phyloP scores from a whole-genome alignment of 805 yeast species.

The Isabelozyma rhagii region DNA sequence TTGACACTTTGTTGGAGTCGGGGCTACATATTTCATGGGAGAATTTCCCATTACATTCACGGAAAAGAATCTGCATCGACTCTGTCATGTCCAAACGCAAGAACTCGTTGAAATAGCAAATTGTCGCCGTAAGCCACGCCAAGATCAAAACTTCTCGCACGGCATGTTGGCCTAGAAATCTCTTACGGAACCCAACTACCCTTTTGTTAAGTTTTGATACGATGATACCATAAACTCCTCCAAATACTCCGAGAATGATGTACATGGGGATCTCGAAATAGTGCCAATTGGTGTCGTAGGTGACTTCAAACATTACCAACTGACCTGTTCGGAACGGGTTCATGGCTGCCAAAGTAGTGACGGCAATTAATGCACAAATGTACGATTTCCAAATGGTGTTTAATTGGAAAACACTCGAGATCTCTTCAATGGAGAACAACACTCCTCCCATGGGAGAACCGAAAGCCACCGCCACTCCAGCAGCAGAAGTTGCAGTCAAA shows the following conservation, averaged over 20 bases:
- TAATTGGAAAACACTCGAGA: conserved; percentile 68
- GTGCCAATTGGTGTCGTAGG: conserved; percentile 83
- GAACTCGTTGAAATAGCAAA: conserved; percentile 83
- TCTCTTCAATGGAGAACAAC: conserved; percentile 87
- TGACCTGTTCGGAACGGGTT: conserved; percentile 96
- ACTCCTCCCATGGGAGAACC: conserved; percentile 98
- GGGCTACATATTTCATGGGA: conserved; percentile 39
- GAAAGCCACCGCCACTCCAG: conserved; percentile 98
- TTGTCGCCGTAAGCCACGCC: conserved; percentile 64
- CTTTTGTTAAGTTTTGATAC: conserved; percentile 73
- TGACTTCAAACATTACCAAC: conserved; percentile 88
- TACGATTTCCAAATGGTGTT: conserved; percentile 88
- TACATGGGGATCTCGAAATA: conserved; percentile 80
- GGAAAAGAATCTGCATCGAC: conserved; percentile 85
- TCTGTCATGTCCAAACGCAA: conserved; percentile 91
- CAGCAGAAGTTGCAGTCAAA: conserved; percentile 88
- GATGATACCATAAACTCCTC: conserved; percentile 84
- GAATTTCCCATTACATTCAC: conserved; percentile 63
- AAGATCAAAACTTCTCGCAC: conserved; percentile 69
- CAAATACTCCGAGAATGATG: conserved; percentile 78
- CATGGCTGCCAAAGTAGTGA: conserved; percentile 70
- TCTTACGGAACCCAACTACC: conserved; percentile 74
- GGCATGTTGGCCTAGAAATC: conserved; percentile 55
- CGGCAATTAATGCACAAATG: conserved; percentile 86
- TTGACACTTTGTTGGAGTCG: conserved; percentile 21